Evolutionary conservation across 1,284 basidiomycete genomes (phyloP).

Genomic region (Grifola frondosa): DNA sequence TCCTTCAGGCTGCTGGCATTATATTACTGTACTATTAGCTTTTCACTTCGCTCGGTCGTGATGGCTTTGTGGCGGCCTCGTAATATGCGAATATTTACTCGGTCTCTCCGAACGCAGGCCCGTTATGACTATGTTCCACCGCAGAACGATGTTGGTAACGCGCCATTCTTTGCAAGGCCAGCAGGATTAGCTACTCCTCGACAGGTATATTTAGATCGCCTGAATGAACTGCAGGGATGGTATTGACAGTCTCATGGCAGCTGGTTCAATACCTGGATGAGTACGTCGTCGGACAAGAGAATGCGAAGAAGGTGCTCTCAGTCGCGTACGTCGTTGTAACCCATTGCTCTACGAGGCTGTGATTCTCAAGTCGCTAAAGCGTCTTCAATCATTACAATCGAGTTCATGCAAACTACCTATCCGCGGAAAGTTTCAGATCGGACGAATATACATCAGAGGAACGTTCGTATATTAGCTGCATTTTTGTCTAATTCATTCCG

Average conservation of each 20-base stretch:
- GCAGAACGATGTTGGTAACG: slow-evolving; percentile 30
- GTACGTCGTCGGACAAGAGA: slow-evolving; percentile 91
- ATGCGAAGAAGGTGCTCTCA: slow-evolving; percentile 89
- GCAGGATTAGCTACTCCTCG: slow-evolving; percentile 65
- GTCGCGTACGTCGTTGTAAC: slow-evolving; percentile 39
- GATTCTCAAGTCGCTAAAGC: slow-evolving; percentile 40
- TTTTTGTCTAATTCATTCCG: neutral
- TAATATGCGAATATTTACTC: slow-evolving; percentile 3
- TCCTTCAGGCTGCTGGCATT: too few relatives aligned
- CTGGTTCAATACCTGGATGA: slow-evolving; percentile 86
- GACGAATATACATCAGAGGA: slow-evolving; percentile 26
- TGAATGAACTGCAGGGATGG: neutral
- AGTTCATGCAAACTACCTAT: slow-evolving; percentile 55
- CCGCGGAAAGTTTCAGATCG: slow-evolving; percentile 22
- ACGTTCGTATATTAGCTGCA: slow-evolving; percentile 30
- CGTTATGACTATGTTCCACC: slow-evolving; percentile 38
- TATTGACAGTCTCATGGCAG: slow-evolving; percentile 37
- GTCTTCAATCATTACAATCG: slow-evolving; percentile 94
- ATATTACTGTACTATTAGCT: slow-evolving; percentile 3
- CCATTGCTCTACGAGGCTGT: neutral
- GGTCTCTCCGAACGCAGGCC: slow-evolving; percentile 43
- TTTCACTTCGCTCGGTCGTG: neutral
- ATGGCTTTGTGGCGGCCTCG: slow-evolving; percentile 8
- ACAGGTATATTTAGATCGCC: slow-evolving; percentile 48
- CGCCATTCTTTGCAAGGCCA: slow-evolving; percentile 27